Evolutionary conservation across 2,329 filamentous ascomycete species (phyloP), one percentile per base, ranked within the genome.

Genomic region (Chrysoporthe austroafricana): DNA sequence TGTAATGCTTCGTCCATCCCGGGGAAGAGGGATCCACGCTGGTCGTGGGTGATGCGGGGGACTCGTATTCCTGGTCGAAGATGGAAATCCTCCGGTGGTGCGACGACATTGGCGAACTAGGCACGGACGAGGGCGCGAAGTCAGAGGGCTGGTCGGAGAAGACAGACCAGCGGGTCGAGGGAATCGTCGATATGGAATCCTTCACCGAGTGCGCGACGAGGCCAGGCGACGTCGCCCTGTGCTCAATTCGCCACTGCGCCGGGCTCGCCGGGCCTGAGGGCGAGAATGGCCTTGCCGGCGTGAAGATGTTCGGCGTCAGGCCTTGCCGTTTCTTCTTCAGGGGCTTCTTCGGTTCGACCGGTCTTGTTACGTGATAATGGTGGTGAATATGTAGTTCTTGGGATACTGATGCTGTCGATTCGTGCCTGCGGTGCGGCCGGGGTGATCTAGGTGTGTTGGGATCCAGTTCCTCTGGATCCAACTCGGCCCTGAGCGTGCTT

Each of bases 311-410:
- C 0, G 88, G 82, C 14, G 85, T 86, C 11, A 92, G 80, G 32
- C 87, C 84, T 43, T 88, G 86, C 1, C 92, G 88, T 44, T 70
- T 70, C 81, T 90, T 91, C 80, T 93, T 96, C 80, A 89, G 92
- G 9, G 86, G 82, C 69, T 89, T 89, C 72, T 86, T 86, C 18
- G 77, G 75, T 67, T 91, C 89, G 26, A 85, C 82, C 76, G 88
- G 90, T 64, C 85, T 80, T 1, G 88, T 81, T 13, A 90, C 86
- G 72, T 97, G 94, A 75, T 97, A 97, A 76, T 98, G 95, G 74
- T 98, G 94, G 75, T 98, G 95, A 58, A 98, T 92, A 74, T 97
- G 95, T 16, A 97, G 81, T 74, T 96, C 92, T 73, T 92, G 91
- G 0, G 91, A 90, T 2, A 86, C 72, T 21, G 78, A 80, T 43